Evolutionary conservation across 345 rosid genomes (phyloP), one percentile per base, ranked within the genome.

Genomic region (Turritis glabra): DNA sequence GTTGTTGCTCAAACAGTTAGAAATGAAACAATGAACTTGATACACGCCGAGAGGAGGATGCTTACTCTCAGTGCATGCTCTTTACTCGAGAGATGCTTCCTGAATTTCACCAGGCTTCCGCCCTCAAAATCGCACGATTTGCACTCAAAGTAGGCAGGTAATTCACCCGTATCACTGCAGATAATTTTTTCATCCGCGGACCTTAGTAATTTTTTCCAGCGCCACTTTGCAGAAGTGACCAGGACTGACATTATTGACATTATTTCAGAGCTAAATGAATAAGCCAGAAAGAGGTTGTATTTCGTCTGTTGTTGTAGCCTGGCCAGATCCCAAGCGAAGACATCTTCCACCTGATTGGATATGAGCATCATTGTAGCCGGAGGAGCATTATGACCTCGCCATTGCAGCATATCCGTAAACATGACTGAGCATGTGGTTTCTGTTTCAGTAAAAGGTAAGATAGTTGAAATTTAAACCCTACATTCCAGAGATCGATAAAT

Each of bases 141-240:
- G 25, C 54, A 48, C 3, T 8, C 21, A 21, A 48, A 50, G 3
- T 1, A 1, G 27, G 29, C 55, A 48, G 8, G 2, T 41, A 41
- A 41, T 9, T 38, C 6, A 6, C n/a, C n/a, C n/a, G n/a, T n/a
- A n/a, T n/a, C n/a, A 1, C 12, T 47, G 53, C 2, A 19, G 25
- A 19, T 18, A 18, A 47, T 3, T 8, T 47, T 10, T 48, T 48
- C 54, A 48, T 21, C 11, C 22, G 10, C 22, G 1, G 11, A 46
- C 50, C 13, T 26, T 14, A 69, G 74, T 57, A 69, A 44, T 41
- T 10, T 29, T 8, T 57, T 43, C 74, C 74, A 69, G 23, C 5
- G 25, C 56, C 74, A 69, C 46, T 44, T 56, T 1, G 65, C 55
- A 43, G 55, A 43, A 43, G 64, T 3, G 64, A 7, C 8, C 53